Base-by-base conservation (phyloP, 2,329 filamentous ascomycete species). In the Aspergillus sp. region DNA sequence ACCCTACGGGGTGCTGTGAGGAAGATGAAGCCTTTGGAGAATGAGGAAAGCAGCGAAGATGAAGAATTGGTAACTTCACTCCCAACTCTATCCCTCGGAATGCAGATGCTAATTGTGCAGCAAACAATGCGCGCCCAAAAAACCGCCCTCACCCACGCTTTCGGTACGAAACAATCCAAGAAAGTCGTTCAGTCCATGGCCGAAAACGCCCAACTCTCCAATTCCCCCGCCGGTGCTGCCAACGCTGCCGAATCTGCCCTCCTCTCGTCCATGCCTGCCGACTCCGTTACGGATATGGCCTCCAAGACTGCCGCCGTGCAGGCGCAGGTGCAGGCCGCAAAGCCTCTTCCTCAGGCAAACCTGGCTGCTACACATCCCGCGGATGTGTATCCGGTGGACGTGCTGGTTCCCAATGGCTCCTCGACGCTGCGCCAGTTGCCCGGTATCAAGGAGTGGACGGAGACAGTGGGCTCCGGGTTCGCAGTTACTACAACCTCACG, bases 1-100 rank as follows among this genome's bases (percentile, higher is more conserved):
- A 77, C 73, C 4, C 67, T 84, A n/a, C 73, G 79, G 43, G 76
- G 74, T 48, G 74, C 61, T 41, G 57, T 74, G 20, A 62, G 70
- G 41, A 65, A 59, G 45, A 51, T 55, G 30, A 59, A 57, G 42
- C 42, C 49, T 15, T 57, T 53, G 20, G 55, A 58, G 5, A 61
- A 64, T 3, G 61, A 63, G 3, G 60, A 59, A 47, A 53, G 56
- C 30, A 63, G 58, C 7, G 62, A 63, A 22, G 53, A 59, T 30
- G 61, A 63, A 27, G 59, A 59, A 20, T 56, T 57, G 53, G 67
- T 69, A 53, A 39, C 57, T 50, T 35, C 27, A 17, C 7, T 13
- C 3, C 5, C 12, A 20, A 25, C 22, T 13, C 12, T 41, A 38
- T 17, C 7, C 12, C 7, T 32, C 13, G 13, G 19, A 12, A 19